Base-by-base conservation (phyloP, 2,329 filamentous ascomycete genomes). In the Malbranchea cinnamomea region DNA sequence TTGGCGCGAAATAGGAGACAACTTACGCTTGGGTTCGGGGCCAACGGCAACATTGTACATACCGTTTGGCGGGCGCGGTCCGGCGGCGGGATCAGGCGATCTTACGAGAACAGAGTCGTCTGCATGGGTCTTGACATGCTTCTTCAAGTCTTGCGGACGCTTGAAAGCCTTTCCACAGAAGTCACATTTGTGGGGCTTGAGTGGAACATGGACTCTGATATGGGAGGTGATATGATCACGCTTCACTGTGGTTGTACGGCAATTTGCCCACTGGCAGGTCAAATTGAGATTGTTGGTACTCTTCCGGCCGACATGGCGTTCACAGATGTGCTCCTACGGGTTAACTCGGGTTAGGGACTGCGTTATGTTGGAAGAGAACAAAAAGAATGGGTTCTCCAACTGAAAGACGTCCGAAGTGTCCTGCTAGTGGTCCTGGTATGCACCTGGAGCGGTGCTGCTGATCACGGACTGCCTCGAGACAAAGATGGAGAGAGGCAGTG, bases 131-230 rank as follows among this genome's bases (percentile, higher is more conserved):
- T 95, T 98, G 58, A 95, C 84, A 55, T 98, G 89, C 66, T 98
- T 98, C 74, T 98, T 95, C 47, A 98, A 58, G 63, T 98, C 89
- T 62, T 98, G 89, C 2, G 89, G 89, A 19, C 89, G 80, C 72
- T 98, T 98, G 70, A 98, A 98, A 2, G 85, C 85, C 66, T 98
- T 98, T 52, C 83, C 83, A 52, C 89, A 98, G 60, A 94, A 92
- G 53, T 94, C 85, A 57, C 89, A 98, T 61, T 94, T 95, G 65
- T 98, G 89, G 43, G 89, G 89, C 68, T 98, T 98, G 37, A 98
- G 66, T 1, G 89, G 89, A n/a, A 98, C 87, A 55, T 98, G 89
- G 31, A 95, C 89, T 41, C 89, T 82, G 47, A 98, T 94, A 59
- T 98, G 89, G 29, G 89, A 95, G 29, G 89, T 98, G 59, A 98